Base-by-base conservation (phyloP, 129 eudicot species). In the Lactuca saligna region DNA sequence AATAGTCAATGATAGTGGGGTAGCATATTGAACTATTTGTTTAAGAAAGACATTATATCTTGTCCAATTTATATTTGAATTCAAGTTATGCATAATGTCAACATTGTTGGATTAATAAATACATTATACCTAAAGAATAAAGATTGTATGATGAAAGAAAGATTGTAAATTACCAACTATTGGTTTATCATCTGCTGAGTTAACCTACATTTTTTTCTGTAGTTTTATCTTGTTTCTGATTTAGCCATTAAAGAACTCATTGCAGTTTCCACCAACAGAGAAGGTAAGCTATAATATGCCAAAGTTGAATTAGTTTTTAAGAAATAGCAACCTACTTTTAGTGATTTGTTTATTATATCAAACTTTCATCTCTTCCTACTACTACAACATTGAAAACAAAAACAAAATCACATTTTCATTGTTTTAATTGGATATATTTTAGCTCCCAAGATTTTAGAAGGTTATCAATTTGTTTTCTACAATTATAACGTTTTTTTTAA, bases 161-260 rank as follows among this genome's bases (percentile, higher is more conserved):
- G 20, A 20, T 20, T 20, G 20, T 20, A 20, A 20, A 20, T 20
- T 20, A 20, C 20, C 50, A 16, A 54, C 20, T 68, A 20, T 20
- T 20, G 20, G 42, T 12, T 59, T 37, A 53, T 63, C 38, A 15
- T 33, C 3, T 66, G 29, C 17, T 12, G 16, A 49, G n/a, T 57
- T 68, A 68, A 75, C 64, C 15, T 61, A 1, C 60, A 15, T 59
- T 8, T 49, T 12, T 61, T 72, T 42, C 10, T 77, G 73, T 64
- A 69, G 80, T 49, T 64, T 61, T 60, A 63, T 33, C 56, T 15
- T 65, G 62, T 17, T 50, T 12, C 13, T 61, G 41, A 59, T 77
- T 83, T 88, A 91, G 89, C 89, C 20, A 1, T 20, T 0, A 20
- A 20, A 20, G 20, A 20, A 20, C 20, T 20, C 20, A 20, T 20